These are phyloP conservation scores for Solanum verrucosum DNA, from an alignment of 257 asterid genomes.

Conservation along the genomic window DNA sequence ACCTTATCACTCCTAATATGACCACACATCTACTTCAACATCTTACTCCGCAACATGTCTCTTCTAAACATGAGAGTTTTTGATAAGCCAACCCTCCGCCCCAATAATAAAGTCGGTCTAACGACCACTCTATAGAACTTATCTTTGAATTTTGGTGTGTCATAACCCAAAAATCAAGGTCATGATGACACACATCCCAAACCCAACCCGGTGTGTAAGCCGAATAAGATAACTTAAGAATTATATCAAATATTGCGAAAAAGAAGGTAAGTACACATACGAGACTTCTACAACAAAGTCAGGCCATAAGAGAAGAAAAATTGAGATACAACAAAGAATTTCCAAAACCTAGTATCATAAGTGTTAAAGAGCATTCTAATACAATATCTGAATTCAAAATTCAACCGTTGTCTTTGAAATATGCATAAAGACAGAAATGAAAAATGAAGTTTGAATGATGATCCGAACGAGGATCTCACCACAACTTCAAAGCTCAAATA, in stretches of 20 bases:
- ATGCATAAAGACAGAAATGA: neutral
- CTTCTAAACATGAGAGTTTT: neutral
- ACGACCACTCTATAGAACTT: neutral
- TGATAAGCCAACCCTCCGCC: neutral
- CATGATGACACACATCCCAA: neutral
- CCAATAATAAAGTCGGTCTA: neutral
- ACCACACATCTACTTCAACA: neutral
- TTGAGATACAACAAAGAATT: neutral
- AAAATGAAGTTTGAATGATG: neutral
- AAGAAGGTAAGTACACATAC: neutral
- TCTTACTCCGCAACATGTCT: neutral
- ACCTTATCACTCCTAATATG: neutral
- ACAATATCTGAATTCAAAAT: neutral
- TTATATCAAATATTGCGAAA: neutral
- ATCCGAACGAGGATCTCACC: neutral
- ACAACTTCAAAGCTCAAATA: neutral
- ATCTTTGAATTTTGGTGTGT: neutral
- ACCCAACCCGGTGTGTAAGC: neutral
- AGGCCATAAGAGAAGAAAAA: neutral
- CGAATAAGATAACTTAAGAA: neutral
- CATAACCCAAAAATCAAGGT: neutral
- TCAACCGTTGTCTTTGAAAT: too few species aligned
- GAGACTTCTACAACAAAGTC: neutral
- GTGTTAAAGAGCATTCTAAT: neutral
- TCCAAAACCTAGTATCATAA: neutral